Conservation (phyloP, 2,329 filamentous ascomycete species). For the Alternaria sp. region DNA sequence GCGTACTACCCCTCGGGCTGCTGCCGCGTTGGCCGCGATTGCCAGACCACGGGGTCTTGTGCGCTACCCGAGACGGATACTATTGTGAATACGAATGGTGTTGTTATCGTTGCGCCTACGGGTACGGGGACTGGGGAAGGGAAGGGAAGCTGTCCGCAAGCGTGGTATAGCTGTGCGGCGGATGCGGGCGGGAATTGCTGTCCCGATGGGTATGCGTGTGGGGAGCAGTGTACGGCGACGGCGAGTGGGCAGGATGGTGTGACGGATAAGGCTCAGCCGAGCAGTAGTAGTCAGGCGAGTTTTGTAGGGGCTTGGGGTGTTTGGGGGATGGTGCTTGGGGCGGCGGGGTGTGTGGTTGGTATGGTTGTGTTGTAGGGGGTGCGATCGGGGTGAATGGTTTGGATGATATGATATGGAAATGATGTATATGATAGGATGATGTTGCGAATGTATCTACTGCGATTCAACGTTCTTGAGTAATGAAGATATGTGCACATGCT, state of each 20-base stretch:
- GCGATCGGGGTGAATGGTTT: too few relatives aligned
- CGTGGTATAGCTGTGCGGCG: constrained; percentile 77
- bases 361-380: constrained; percentile 47
- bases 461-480: background rate
- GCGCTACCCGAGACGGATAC: constrained; percentile 62
- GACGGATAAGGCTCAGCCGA: constrained; percentile 46
- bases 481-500: background rate
- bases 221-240: constrained; percentile 46
- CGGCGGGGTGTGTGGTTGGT: constrained; percentile 41
- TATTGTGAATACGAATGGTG: constrained; percentile 67
- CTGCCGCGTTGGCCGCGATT: constrained; percentile 86
- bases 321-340: constrained; percentile 40
- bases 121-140: constrained; percentile 44
- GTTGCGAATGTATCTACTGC: background rate
- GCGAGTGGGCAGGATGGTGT: constrained; percentile 35
- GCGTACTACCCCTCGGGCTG: constrained; percentile 83
- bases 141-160: constrained; percentile 67
- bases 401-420: background rate
- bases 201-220: constrained; percentile 61
- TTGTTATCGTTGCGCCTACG: constrained; percentile 72
- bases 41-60: constrained; percentile 76
- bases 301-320: constrained; percentile 29
- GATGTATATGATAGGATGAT: background rate
- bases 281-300: constrained; percentile 41
- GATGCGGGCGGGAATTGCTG: constrained; percentile 81